Evolutionary conservation across 352 stramenopile genomes (phyloP), one percentile per base, ranked within the genome.

Genomic region (Pythium biforme): DNA sequence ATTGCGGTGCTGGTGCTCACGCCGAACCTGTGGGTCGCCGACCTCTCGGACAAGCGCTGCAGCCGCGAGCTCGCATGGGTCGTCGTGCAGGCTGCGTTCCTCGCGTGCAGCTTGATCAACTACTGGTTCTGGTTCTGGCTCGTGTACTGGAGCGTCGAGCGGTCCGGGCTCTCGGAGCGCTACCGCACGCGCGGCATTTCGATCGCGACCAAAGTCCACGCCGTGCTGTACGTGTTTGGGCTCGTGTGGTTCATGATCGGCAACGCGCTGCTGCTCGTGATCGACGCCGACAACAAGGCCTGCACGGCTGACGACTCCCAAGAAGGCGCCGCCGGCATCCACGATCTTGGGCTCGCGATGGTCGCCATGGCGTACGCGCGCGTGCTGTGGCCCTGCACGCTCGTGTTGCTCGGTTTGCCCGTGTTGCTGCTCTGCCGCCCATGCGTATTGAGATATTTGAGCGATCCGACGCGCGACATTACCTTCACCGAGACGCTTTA

Each of bases 111-210:
- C 29, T 22, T 65, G 22, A 34, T 43, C 1, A 62, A 65, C 52
- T 70, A 70, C 51, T 70, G 63, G 63, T 37, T 64, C 43, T 70
- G 63, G 63, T 65, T 61, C 63, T 70, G 63, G 63, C 39, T 70
- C 23, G 55, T 58, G 41, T 64, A 69, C 55, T 69, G 62, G 62
- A 62, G 53, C 40, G 40, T 45, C 25, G 27, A 40, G n/a, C 49
- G 49, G 23, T 54, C 46, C 2, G 19, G 34, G 25, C 37, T 70
- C 20, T 56, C 63, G 4, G 25, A 29, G 2, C 49, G 50, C 41
- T 31, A 61, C 17, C 55, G 55, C 20, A 61, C 43, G 4, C 40
- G 49, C 17, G 63, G 55, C 43, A 48, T 65, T 22, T 57, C 50
- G 31, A 26, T 61, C 15, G 52, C 26, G 4, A 58, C 53, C 33